Conservation (phyloP, 2,329 filamentous ascomycete species). For the Periglandula ipomoeae region DNA sequence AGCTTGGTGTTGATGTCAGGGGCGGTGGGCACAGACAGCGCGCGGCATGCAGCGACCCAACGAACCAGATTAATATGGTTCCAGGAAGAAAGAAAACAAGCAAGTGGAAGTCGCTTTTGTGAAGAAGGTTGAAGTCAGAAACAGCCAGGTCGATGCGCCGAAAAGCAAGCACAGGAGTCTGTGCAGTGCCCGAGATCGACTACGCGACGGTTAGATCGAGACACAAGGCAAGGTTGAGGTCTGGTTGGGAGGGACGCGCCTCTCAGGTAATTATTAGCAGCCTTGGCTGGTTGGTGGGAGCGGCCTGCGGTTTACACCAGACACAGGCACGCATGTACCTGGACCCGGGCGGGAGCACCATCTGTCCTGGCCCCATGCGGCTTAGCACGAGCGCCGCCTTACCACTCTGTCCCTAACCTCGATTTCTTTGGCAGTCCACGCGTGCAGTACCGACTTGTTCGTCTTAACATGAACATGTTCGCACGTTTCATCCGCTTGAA, state of each 20-base stretch:
- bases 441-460: too few relatives aligned
- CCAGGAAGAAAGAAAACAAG: not conserved
- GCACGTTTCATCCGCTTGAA: too few relatives aligned
- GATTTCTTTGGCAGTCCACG: too few relatives aligned
- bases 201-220: slow-evolving; percentile 3
- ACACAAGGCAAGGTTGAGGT: not conserved
- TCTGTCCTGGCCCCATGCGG: not conserved
- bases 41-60: slow-evolving; percentile 1
- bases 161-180: slow-evolving; percentile 2
- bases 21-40: slow-evolving; percentile 3
- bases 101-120: not conserved
- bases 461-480: too few relatives aligned
- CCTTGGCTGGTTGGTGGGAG: not conserved
- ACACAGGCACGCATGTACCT: too few relatives aligned
- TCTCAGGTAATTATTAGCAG: not conserved
- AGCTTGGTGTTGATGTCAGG: slow-evolving; percentile 3
- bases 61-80: not conserved
- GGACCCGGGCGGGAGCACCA: not conserved
- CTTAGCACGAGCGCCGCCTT: slow-evolving; percentile 4
- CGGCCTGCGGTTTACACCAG: not conserved
- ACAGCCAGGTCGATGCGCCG: not conserved
- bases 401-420: too few relatives aligned
- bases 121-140: not conserved
- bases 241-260: slow-evolving; percentile 5
- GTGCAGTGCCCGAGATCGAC: slow-evolving; percentile 4